Evolutionary conservation across 148 eudicot species (phyloP).

Genomic region (Fagopyrum homotropicum): DNA sequence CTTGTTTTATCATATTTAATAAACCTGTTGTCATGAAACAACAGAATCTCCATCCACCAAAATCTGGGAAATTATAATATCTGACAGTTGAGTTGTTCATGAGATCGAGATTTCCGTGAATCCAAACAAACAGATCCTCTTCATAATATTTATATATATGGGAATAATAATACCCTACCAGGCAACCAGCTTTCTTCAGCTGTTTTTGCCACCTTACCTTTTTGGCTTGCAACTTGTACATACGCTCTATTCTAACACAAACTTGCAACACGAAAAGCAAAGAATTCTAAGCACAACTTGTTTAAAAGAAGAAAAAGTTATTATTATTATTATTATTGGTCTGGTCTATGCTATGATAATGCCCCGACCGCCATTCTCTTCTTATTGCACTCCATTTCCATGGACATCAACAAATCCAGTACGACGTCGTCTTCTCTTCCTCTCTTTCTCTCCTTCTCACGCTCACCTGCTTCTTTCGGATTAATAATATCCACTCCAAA

Average conservation of each 20-base stretch:
- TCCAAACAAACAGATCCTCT: neutral
- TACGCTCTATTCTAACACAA: neutral
- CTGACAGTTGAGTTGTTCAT: neutral
- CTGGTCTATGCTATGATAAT: neutral
- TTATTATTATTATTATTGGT: neutral
- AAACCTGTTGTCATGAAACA: too few relatives aligned
- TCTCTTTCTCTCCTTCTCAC: neutral
- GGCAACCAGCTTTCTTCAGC: neutral
- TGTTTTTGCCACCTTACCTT: conserved; percentile 1
- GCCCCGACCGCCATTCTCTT: neutral
- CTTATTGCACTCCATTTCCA: neutral
- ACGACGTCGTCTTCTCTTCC: neutral
- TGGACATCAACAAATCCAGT: neutral
- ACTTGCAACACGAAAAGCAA: conserved; percentile 5
- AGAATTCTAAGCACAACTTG: neutral
- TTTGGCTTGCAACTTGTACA: neutral
- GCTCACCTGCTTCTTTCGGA: neutral
- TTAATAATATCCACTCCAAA: neutral
- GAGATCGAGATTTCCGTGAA: neutral
- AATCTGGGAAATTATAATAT: too few relatives aligned
- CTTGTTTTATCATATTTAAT: too few relatives aligned
- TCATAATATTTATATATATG: neutral
- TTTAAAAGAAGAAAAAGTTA: neutral
- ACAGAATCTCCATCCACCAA: too few relatives aligned
- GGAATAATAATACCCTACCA: neutral